Evolutionary conservation across 495 filamentous ascomycete genomes (phyloP), one percentile per base, ranked within the genome.

Genomic region (Penicillium cinerascens): DNA sequence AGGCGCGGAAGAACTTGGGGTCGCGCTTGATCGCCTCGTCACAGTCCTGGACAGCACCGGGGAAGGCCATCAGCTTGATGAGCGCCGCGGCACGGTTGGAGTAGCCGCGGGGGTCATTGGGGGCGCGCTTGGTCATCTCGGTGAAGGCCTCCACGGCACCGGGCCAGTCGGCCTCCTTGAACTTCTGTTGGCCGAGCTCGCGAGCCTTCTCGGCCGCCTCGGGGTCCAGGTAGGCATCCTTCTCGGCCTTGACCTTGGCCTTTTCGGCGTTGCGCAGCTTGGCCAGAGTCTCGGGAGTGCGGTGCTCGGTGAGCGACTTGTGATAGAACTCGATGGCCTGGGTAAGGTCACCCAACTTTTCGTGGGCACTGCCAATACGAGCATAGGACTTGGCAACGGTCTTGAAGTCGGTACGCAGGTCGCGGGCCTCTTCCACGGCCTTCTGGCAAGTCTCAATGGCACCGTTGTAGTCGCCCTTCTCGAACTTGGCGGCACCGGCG

Each of bases 161-260:
- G 22, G 92, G 92, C 91, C 92, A 97, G 76, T 99, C 91, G 16
- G 84, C 84, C 55, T 91, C 89, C 77, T 97, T 96, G 82, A 97
- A 99, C 70, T 92, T 93, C 65, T 87, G 78, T 70, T 96, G 96
- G 33, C 93, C 93, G 41, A 95, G 82, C 71, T 96, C 91, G 54
- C 93, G 90, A 17, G 93, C 91, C 73, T 97, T 88, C 63, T 99
- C 93, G 18, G 93, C 93, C 75, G 96, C 91, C 45, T 75, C 87
- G 1, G 93, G 87, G 72, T 90, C 88, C 60, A 99, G 79, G 72
- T 97, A 97, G 2, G 90, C 79, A 49, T 88, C 73, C 66, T 81
- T 87, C 52, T 93, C 87, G 11, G 77, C 71, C 47, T 84, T 89
- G 49, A 84, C 83, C 77, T 95, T 91, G 58, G 83, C 77, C 73